Evolutionary conservation across 1,284 basidiomycete genomes (phyloP).

Genomic region (Malassezia vespertilionis): DNA sequence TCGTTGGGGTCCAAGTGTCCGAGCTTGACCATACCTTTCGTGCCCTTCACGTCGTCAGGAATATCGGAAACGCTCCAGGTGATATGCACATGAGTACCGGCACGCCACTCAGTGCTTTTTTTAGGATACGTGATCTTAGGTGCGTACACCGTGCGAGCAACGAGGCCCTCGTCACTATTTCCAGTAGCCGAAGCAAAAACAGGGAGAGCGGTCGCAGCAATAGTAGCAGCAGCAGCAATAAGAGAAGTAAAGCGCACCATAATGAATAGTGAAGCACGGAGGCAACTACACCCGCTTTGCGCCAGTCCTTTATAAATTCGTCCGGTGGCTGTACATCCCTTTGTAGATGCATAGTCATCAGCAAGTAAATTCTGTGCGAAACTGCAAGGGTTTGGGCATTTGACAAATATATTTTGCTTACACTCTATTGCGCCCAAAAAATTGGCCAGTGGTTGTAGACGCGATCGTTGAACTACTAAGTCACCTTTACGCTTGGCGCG

Average conservation of each 20-base stretch:
- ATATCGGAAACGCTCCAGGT: slow-evolving; percentile 18
- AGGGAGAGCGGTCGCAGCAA: slow-evolving; percentile 1
- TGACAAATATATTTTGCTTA: too few relatives aligned
- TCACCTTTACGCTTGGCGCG: too few relatives aligned
- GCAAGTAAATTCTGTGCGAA: too few relatives aligned
- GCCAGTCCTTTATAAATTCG: too few relatives aligned
- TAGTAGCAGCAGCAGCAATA: slow-evolving; percentile 2
- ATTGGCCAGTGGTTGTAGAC: too few relatives aligned
- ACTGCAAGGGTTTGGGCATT: too few relatives aligned
- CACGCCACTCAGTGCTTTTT: slow-evolving; percentile 14
- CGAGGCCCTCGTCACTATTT: neutral
- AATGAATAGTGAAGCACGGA: too few relatives aligned
- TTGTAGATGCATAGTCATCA: too few relatives aligned
- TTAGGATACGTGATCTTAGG: slow-evolving; percentile 22
- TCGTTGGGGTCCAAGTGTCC: slow-evolving; percentile 17
- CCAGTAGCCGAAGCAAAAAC: neutral
- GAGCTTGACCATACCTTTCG: slow-evolving; percentile 16
- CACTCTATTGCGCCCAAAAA: too few relatives aligned
- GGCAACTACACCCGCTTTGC: too few relatives aligned
- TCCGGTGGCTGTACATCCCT: too few relatives aligned
- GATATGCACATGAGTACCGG: slow-evolving; percentile 16
- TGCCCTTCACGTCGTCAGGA: slow-evolving; percentile 7
- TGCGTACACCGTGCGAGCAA: slow-evolving; percentile 21
- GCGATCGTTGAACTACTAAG: too few relatives aligned
- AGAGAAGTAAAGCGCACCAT: slow-evolving; percentile 9